A percentile compares a stretch with the other conserved stretches of the same genome.
phyloP scores from a whole-genome alignment of 31 red algal species.

The Bonnemaisonia californica region DNA sequence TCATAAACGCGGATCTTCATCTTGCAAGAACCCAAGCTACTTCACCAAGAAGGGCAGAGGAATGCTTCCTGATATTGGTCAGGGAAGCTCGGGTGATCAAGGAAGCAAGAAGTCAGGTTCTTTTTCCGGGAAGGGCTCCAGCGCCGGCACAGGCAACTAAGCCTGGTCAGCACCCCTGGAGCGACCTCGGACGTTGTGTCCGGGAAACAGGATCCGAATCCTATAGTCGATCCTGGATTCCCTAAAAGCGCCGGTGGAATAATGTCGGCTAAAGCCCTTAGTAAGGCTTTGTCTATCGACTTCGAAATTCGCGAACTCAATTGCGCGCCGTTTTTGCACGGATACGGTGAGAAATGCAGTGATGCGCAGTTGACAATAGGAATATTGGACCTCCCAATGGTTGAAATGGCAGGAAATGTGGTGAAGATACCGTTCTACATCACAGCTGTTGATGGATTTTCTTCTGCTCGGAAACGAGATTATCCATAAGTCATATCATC shows the following conservation, averaged over 20 bases:
- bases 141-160: constrained; percentile 24
- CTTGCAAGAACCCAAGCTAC: not conserved
- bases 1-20: not conserved
- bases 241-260: constrained; percentile 32
- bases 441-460: constrained; percentile 20
- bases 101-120: not conserved
- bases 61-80: not conserved
- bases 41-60: no score
- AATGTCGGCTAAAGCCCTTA: not conserved
- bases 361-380: constrained; percentile 23
- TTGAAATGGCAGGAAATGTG: constrained; percentile 4
- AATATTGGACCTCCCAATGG: constrained; percentile 28
- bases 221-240: constrained; percentile 39
- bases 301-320: constrained; percentile 34
- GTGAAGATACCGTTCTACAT: constrained; percentile 42
- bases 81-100: not conserved
- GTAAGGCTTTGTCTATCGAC: constrained; percentile 11
- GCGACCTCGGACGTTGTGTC: not conserved
- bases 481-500: constrained; percentile 25
- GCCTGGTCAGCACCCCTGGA: constrained; percentile 12
- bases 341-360: constrained; percentile 35
- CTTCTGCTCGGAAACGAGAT: constrained; percentile 34
- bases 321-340: constrained; percentile 37
- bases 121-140: constrained; percentile 54
- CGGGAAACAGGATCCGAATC: constrained; percentile 12